Conservation (phyloP, 192 early-diverging fungal species). For the Coemansia reversa region DNA sequence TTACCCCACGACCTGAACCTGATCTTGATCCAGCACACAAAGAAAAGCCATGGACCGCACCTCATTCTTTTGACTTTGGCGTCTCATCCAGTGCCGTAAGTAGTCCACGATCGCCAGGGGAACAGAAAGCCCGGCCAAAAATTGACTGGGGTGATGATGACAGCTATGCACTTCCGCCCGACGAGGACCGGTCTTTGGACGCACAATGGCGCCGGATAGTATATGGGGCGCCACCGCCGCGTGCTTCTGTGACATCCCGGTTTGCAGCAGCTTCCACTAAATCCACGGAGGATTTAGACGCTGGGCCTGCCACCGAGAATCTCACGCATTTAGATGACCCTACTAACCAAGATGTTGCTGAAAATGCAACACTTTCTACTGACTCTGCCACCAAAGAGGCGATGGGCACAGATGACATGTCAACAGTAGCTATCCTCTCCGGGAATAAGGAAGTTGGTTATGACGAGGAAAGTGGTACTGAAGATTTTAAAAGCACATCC, state of each 20-base stretch:
- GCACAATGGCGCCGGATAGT: slow-evolving; percentile 54
- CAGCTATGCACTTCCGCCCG: slow-evolving; percentile 16
- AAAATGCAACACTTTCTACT: too few species aligned
- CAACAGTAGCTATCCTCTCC: too few species aligned
- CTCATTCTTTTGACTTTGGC: slow-evolving; percentile 12
- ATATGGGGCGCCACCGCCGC: slow-evolving; percentile 35
- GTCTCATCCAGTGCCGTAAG: slow-evolving; percentile 13
- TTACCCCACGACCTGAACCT: neutral
- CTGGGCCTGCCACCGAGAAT: too few species aligned
- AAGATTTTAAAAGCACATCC: too few species aligned
- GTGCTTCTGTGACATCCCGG: slow-evolving; percentile 6
- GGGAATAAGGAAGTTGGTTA: too few species aligned
- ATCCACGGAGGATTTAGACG: too few species aligned
- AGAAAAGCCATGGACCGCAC: neutral
- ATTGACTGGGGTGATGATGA: slow-evolving; percentile 51
- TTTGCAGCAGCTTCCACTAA: too few species aligned
- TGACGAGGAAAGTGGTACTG: too few species aligned
- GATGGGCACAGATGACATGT: too few species aligned
- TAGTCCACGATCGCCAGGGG: slow-evolving; percentile 22
- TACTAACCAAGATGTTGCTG: too few species aligned
- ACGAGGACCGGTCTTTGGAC: slow-evolving; percentile 31
- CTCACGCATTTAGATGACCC: too few species aligned
- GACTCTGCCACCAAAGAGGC: too few species aligned
- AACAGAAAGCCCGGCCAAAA: slow-evolving; percentile 26
- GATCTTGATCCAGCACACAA: neutral